phyloP scores from a whole-genome alignment of 257 asterid genomes.

The Nicotiana tabacum region DNA sequence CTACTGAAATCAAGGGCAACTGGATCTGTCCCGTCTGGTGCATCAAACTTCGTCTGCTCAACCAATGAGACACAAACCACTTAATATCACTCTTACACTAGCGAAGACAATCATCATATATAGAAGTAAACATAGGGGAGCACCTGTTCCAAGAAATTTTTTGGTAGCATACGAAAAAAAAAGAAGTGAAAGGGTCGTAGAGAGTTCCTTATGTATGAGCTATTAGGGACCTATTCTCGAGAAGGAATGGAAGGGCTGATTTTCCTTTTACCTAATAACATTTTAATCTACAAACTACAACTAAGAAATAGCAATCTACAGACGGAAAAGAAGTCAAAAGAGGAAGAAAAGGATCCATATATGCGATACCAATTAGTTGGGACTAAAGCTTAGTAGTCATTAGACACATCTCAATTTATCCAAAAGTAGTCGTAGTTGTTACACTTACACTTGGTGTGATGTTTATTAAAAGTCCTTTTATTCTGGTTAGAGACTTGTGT shows the following conservation, averaged over 20 bases:
- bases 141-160: neutral
- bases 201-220: neutral
- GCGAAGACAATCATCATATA: neutral
- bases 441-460: neutral
- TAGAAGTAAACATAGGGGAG: neutral
- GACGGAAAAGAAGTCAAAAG: neutral
- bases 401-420: neutral
- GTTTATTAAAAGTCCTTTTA: neutral
- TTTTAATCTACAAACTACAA: neutral
- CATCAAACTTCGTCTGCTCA: constrained; percentile 65
- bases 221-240: neutral
- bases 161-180: neutral
- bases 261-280: neutral
- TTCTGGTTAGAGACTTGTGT: neutral
- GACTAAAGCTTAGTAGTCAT: neutral
- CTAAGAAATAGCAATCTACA: neutral
- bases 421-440: neutral
- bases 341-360: neutral
- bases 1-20: constrained; percentile 59
- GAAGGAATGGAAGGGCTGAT: neutral
- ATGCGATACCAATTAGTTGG: neutral
- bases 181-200: neutral
- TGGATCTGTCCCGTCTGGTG: constrained; percentile 67
- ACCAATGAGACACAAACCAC: neutral
- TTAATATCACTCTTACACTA: neutral